Evolutionary conservation across 495 filamentous ascomycete species (phyloP), one percentile per base, ranked within the genome.

Genomic region (Lasiosphaeriaceae sp.): DNA sequence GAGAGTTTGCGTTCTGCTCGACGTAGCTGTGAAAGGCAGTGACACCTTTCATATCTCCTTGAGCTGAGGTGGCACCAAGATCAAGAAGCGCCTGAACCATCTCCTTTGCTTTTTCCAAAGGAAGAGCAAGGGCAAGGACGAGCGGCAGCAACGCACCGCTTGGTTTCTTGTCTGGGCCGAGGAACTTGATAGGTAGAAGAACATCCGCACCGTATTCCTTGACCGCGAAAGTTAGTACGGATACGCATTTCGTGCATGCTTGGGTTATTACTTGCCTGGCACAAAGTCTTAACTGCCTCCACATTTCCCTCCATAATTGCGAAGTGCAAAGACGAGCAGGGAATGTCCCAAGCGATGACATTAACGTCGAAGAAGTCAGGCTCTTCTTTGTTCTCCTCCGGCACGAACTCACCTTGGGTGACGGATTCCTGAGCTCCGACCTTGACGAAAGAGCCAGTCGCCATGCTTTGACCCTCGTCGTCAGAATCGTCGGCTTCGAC

Each of bases 311-410:
- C 78, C 1, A 89, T 51, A 53, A 95, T 91, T 2, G 90, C 90
- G 22, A 90, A 76, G 63, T 95, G 90, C 14, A 93, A 72, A 0
- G 90, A 81, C 1, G 88, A 86, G 50, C 81, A 79, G 17, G 80
- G 78, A 16, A 69, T 85, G 57, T 95, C 90, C 90, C 90, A 95
- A 8, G 89, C 79, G 11, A 85, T 61, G 6, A 85, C 78, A 61
- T 93, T 85, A 53, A 92, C 77, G 52, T 92, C 86, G 67, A 87
- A 92, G 54, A 92, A 78, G 68, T 95, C 88, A 3, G 88, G 88
- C 23, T 87, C 85, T 11, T 80, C 76, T 7, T 86, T 80, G 35
- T 81, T 75, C 7, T 83, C 80, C n/a, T 83, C 81, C 12, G 67
- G 69, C 24, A 62, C 62, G 17, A 58, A 24, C 1, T 70, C 70